Evolutionary conservation across 129 eudicot species (phyloP).

Genomic region (Heracleum sosnowskyi): DNA sequence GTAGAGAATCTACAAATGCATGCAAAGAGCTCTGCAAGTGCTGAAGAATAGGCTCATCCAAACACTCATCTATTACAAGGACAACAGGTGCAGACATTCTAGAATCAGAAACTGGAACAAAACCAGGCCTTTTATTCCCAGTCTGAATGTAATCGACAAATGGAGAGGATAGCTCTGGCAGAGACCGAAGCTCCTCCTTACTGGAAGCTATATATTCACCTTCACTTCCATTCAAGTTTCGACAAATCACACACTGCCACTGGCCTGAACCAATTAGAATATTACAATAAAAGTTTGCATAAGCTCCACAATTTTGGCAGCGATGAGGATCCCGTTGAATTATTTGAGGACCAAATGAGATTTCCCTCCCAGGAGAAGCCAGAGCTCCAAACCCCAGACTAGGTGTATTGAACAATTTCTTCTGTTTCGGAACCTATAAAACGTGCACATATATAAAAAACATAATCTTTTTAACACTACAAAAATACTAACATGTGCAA

Average conservation of each 20-base stretch:
- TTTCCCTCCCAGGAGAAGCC: conserved; percentile 73
- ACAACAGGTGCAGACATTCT: conserved; percentile 73
- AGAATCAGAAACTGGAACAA: conserved; percentile 82
- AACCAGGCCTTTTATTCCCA: conserved; percentile 62
- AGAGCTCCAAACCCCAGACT: conserved; percentile 91
- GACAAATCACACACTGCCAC: conserved; percentile 93
- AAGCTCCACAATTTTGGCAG: conserved; percentile 87
- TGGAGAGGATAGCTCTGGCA: conserved; percentile 72
- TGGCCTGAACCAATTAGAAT: conserved; percentile 86
- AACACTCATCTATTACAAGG: conserved; percentile 81
- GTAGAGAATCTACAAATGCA: conserved; percentile 85
- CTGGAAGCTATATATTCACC: conserved; percentile 82
- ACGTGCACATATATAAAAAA: not conserved
- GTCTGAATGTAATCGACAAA: conserved; percentile 79
- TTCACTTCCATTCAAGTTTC: conserved; percentile 78
- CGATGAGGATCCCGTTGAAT: conserved; percentile 88
- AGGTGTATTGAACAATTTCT: conserved; percentile 66
- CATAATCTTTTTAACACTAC: not conserved
- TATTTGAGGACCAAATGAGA: conserved; percentile 75
- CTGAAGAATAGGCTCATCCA: conserved; percentile 88
- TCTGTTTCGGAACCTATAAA: conserved; percentile 65
- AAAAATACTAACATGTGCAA: not conserved
- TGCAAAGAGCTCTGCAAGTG: conserved; percentile 90
- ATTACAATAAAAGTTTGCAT: conserved; percentile 77
- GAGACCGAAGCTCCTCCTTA: conserved; percentile 68